phyloP scores from a whole-genome alignment of 495 filamentous ascomycete species.

The Viridothelium virens region DNA sequence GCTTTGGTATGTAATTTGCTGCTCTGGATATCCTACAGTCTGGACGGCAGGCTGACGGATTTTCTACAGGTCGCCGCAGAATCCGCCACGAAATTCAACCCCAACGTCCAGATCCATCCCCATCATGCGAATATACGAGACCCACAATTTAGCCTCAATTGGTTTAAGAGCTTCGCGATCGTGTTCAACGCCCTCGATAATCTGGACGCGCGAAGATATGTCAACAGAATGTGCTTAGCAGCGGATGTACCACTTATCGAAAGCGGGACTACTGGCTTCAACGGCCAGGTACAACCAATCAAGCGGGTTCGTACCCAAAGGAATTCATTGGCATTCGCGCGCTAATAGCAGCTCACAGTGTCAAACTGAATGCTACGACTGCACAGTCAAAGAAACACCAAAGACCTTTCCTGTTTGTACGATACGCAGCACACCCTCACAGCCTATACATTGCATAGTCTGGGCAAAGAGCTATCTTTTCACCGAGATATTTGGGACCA shows the following conservation, averaged over 20 bases:
- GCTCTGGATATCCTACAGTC: neutral
- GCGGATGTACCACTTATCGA: slow-evolving; percentile 88
- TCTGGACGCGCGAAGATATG: slow-evolving; percentile 85
- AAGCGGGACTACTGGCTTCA: slow-evolving; percentile 96
- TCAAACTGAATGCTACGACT: slow-evolving; percentile 95
- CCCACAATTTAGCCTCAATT: slow-evolving; percentile 76
- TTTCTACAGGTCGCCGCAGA: slow-evolving; percentile 77
- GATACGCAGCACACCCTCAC: slow-evolving; percentile 86
- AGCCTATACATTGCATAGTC: slow-evolving; percentile 98
- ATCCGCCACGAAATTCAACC: slow-evolving; percentile 83
- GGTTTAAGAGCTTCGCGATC: slow-evolving; percentile 74
- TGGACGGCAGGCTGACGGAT: neutral
- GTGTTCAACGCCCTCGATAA: slow-evolving; percentile 99
- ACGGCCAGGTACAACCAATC: slow-evolving; percentile 95
- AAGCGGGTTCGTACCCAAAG: slow-evolving; percentile 51
- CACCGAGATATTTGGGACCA: slow-evolving; percentile 85
- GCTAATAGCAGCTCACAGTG: slow-evolving; percentile 42
- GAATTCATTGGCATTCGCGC: too few relatives aligned
- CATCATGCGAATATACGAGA: slow-evolving; percentile 97
- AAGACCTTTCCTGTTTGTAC: slow-evolving; percentile 94
- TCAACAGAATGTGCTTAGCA: slow-evolving; percentile 94
- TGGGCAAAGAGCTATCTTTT: slow-evolving; percentile 97
- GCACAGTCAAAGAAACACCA: slow-evolving; percentile 75
- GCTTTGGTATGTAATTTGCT: slow-evolving; percentile 58
- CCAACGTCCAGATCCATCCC: slow-evolving; percentile 76